Evolutionary conservation across 2,329 filamentous ascomycete genomes (phyloP).

Genomic region (Clonostachys chloroleuca): DNA sequence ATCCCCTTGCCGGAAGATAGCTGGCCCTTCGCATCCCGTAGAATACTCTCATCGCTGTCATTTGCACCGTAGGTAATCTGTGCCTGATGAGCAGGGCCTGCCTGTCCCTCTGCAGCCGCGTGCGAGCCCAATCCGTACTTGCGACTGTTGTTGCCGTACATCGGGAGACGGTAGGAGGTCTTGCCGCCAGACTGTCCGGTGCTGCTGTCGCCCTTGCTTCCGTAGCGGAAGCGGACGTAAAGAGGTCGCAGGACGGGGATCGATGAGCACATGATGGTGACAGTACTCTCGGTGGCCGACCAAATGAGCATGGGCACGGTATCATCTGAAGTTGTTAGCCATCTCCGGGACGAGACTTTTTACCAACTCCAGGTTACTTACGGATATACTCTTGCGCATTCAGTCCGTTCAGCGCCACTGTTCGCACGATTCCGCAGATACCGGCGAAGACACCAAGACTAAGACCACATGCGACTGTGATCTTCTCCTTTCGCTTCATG

Average conservation of each 20-base stretch:
- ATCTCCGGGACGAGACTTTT: no score
- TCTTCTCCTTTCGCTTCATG: slow-evolving; percentile 17
- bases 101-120: neutral
- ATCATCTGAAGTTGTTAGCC: slow-evolving; percentile 3
- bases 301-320: slow-evolving; percentile 10
- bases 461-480: slow-evolving; percentile 15
- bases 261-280: slow-evolving; percentile 9
- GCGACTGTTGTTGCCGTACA: neutral
- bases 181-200: no score
- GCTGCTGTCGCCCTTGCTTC: neutral
- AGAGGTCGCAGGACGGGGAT: slow-evolving; percentile 7
- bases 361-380: neutral
- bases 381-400: slow-evolving; percentile 8
- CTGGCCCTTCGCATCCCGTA: neutral
- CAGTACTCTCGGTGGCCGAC: slow-evolving; percentile 9
- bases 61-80: slow-evolving; percentile 1
- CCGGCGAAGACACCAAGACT: slow-evolving; percentile 15
- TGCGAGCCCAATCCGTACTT: neutral
- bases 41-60: slow-evolving; percentile 1
- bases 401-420: slow-evolving; percentile 3
- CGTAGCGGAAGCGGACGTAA: slow-evolving; percentile 1
- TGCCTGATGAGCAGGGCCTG: neutral
- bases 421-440: slow-evolving; percentile 8
- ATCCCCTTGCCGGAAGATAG: neutral
- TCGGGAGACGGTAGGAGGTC: neutral